These are phyloP conservation scores for Seiridium unicorne DNA, from an alignment of 2,329 filamentous ascomycete genomes.

Conservation along the genomic window DNA sequence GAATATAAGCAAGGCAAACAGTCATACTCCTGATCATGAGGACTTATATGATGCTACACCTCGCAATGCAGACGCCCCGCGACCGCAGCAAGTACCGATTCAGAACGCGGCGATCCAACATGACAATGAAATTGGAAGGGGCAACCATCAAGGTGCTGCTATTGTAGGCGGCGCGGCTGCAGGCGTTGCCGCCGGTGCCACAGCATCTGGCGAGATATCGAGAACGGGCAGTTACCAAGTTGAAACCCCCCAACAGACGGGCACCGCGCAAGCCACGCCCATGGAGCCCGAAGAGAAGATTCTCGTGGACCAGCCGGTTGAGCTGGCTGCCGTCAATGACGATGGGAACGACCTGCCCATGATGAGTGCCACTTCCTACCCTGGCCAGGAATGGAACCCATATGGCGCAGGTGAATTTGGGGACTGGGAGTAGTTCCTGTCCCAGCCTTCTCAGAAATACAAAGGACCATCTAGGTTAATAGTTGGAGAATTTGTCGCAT, in stretches of 20 bases:
- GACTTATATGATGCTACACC: slow-evolving; percentile 30
- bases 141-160: slow-evolving; percentile 11
- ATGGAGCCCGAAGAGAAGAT: slow-evolving; percentile 36
- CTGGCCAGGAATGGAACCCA: slow-evolving; percentile 56
- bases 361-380: slow-evolving; percentile 56
- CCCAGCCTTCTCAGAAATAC: neutral
- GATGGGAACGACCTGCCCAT: slow-evolving; percentile 37
- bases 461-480: neutral
- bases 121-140: neutral
- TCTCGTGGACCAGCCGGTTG: slow-evolving; percentile 26
- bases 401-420: slow-evolving; percentile 32
- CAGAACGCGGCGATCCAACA: neutral
- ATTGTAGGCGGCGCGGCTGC: slow-evolving; percentile 7
- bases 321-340: slow-evolving; percentile 27
- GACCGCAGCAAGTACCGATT: neutral
- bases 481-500: too few relatives aligned
- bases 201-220: neutral
- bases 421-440: slow-evolving; percentile 16
- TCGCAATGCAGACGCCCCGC: slow-evolving; percentile 8
- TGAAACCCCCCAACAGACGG: neutral
- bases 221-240: slow-evolving; percentile 8
- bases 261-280: neutral
- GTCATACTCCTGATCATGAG: slow-evolving; percentile 15
- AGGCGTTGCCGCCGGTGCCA: slow-evolving; percentile 4
- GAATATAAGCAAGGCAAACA: slow-evolving; percentile 24